These are phyloP conservation scores for Chondrostereum purpureum DNA, from an alignment of 1,284 basidiomycete species.

Conservation along the genomic window DNA sequence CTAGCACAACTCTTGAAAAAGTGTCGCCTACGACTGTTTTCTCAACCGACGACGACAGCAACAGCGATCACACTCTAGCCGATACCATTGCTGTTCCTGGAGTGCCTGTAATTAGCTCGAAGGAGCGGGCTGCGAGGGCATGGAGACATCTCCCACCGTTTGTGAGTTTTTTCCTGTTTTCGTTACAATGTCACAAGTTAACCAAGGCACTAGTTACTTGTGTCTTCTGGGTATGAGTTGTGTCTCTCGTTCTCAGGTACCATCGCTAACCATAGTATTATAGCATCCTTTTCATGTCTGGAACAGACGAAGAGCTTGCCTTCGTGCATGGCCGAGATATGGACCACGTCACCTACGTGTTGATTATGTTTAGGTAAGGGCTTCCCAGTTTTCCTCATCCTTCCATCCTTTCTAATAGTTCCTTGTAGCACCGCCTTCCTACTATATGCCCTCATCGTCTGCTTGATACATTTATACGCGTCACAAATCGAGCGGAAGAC, in stretches of 20 bases:
- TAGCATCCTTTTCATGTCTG: slow-evolving; percentile 81
- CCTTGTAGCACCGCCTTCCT: slow-evolving; percentile 63
- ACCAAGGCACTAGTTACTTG: slow-evolving; percentile 48
- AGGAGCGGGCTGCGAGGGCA: slow-evolving; percentile 41
- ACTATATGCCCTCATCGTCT: slow-evolving; percentile 63
- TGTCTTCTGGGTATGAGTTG: slow-evolving; percentile 50
- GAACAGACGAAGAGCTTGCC: slow-evolving; percentile 82
- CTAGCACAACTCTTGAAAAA: slow-evolving; percentile 23
- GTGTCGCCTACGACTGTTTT: slow-evolving; percentile 13
- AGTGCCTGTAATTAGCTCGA: slow-evolving; percentile 18
- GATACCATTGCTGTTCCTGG: slow-evolving; percentile 23
- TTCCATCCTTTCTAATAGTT: slow-evolving; percentile 1
- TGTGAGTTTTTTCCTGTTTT: slow-evolving; percentile 40
- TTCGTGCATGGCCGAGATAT: slow-evolving; percentile 65
- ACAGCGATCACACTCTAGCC: slow-evolving; percentile 62
- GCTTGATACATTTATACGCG: slow-evolving; percentile 33
- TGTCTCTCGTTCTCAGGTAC: background rate
- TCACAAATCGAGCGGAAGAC: slow-evolving; percentile 55
- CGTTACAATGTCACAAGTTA: slow-evolving; percentile 6
- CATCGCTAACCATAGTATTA: background rate
- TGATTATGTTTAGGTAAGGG: slow-evolving; percentile 74
- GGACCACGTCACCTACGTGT: slow-evolving; percentile 85
- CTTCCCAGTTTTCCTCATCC: background rate
- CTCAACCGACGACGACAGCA: slow-evolving; percentile 35
- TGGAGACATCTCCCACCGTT: slow-evolving; percentile 86